Evolutionary conservation across 805 yeast species (phyloP).

Genomic region (Scheffersomyces coipomensis): DNA sequence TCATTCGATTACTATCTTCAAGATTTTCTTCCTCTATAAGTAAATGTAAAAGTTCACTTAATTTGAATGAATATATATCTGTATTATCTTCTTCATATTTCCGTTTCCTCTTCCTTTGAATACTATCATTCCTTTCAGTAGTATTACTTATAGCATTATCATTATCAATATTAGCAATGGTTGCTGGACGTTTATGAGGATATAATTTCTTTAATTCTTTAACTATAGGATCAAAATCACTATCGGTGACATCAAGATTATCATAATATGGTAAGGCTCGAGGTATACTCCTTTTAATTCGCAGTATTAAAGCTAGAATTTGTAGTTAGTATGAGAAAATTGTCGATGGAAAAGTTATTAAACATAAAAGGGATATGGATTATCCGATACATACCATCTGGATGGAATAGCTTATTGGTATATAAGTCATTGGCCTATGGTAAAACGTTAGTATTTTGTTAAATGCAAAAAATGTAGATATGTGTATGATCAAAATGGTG

Average conservation of each 20-base stretch:
- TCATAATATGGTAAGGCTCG: constrained; percentile 13
- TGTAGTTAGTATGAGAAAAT: constrained; percentile 8
- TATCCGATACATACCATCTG: constrained; percentile 14
- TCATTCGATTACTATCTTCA: constrained; percentile 27
- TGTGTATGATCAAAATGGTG: no score
- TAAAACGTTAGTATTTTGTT: not conserved
- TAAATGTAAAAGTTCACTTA: constrained; percentile 26
- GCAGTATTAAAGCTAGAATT: constrained; percentile 12
- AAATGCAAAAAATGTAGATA: no score
- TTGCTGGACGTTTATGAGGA: constrained; percentile 17
- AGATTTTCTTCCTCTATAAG: constrained; percentile 23
- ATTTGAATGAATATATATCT: constrained; percentile 29
- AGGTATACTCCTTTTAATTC: constrained; percentile 13
- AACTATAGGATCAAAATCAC: constrained; percentile 28
- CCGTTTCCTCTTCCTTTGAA: not conserved
- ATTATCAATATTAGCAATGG: constrained; percentile 4
- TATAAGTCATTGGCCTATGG: not conserved
- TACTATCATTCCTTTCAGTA: not conserved
- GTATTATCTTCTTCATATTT: constrained; percentile 15
- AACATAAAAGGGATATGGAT: not conserved
- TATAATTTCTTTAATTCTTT: constrained; percentile 29
- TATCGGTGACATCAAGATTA: constrained; percentile 2
- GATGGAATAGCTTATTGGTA: constrained; percentile 9
- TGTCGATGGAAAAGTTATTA: not conserved
- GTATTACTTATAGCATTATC: not conserved